Evolutionary conservation across 495 filamentous ascomycete species (phyloP).

Genomic region (Daldinia concentrica): DNA sequence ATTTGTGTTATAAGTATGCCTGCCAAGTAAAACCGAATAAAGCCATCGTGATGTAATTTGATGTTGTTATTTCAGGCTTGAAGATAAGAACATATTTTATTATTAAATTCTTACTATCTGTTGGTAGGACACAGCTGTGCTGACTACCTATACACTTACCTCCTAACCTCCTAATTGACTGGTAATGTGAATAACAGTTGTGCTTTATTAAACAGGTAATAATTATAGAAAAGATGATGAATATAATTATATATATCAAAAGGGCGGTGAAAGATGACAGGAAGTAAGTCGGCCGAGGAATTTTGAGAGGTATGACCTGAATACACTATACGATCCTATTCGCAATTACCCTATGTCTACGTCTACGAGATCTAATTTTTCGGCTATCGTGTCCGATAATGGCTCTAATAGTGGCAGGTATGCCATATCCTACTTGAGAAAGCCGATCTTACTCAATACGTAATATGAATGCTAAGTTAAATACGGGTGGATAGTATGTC

Average conservation of each 20-base stretch:
- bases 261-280: conserved; percentile 29
- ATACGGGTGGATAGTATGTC: conserved; percentile 1
- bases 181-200: conserved; percentile 7
- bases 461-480: neutral
- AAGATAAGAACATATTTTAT: neutral
- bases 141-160: neutral
- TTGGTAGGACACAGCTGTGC: conserved; percentile 23
- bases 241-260: conserved; percentile 29
- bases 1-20: neutral
- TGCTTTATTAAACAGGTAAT: neutral
- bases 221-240: neutral
- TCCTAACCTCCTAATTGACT: neutral
- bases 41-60: neutral
- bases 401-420: conserved; percentile 24
- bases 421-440: neutral
- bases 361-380: conserved; percentile 19
- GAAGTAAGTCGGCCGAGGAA: neutral
- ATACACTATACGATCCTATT: neutral
- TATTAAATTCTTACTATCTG: neutral
- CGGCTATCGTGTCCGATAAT: conserved; percentile 18
- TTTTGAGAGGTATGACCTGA: conserved; percentile 1
- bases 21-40: neutral
- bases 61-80: neutral
- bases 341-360: conserved; percentile 4
- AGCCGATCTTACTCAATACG: neutral